Base-by-base conservation (phyloP, 2,329 filamentous ascomycete genomes). In the Bipolaris zeicola region DNA sequence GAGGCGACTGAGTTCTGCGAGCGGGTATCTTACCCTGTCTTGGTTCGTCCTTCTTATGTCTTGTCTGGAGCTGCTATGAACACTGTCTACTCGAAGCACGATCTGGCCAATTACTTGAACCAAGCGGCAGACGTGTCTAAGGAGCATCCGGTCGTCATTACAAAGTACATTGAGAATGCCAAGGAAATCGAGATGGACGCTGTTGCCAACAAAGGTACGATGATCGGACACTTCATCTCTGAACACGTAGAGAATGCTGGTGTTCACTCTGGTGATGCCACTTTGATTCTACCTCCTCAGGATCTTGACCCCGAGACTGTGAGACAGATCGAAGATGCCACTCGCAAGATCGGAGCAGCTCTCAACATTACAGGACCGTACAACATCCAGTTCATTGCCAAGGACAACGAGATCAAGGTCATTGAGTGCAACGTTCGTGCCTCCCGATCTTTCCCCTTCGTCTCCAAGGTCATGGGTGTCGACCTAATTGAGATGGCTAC, bases 101-200 rank as follows among this genome's bases (percentile, higher is more conserved):
- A 98, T 74, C 82, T 99, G 56, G 90, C 91, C 68, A 89, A 84
- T 70, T 98, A 96, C 77, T 83, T 99, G 42, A 86, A 90, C 63
- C 94, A 98, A 79, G 95, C 95, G 51, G 91, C 86, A 6, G 93
- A 96, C 64, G 95, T 99, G 44, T 98, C 95, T 5, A 88, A 91
- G 61, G 94, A 98, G 61, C 91, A 98, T 76, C 95, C 95, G 0
- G 95, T 99, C 10, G 95, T 99, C 60, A 98, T 99, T 72, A 98
- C 94, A 59, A 99, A 99, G 81, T 99, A 98, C 80, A 98, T 99
- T 65, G 95, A 99, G 82, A 95, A 96, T 66, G 95, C 95, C 64
- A 98, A 99, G 83, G 95, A 99, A 77, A 98, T 99, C 62, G 95
- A 99, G 79, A 98, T 99, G 95, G 95, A 99, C 69, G 95, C 95